These are phyloP conservation scores for Amoebophrya sp. DNA, from an alignment of 169 alveolate species.

Conservation along the genomic window DNA sequence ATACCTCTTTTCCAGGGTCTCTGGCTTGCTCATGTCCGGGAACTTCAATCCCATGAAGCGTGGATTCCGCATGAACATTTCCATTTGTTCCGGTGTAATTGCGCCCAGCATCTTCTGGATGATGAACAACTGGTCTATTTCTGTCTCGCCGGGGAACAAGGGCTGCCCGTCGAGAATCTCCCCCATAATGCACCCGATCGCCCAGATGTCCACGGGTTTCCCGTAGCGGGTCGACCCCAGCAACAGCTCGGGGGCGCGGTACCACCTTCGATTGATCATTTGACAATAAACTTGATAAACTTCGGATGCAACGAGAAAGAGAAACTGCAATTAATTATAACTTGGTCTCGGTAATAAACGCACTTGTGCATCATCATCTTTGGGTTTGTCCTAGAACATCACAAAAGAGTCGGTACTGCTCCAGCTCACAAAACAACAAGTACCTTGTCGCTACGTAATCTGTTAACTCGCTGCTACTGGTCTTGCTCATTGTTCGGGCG, in stretches of 20 bases:
- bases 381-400: no score
- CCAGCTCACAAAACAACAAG: neutral
- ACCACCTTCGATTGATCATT: constrained; percentile 68
- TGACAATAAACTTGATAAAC: no score
- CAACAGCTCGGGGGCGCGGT: constrained; percentile 95
- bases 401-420: no score
- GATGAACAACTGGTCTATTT: constrained; percentile 46
- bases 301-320: no score
- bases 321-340: no score
- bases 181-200: constrained; percentile 90
- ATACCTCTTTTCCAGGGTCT: constrained; percentile 65
- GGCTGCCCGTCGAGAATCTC: constrained; percentile 86
- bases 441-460: constrained; percentile 94
- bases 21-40: constrained; percentile 65
- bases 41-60: constrained; percentile 64
- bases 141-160: constrained; percentile 80
- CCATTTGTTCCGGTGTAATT: constrained; percentile 60
- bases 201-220: constrained; percentile 96
- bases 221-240: constrained; percentile 90
- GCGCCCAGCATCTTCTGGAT: constrained; percentile 46
- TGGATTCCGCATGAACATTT: constrained; percentile 64
- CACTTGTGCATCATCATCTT: no score
- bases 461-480: constrained; percentile 61
- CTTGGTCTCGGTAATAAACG: no score
- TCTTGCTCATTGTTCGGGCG: constrained; percentile 59